Conservation (phyloP, 2,329 filamentous ascomycete species). For the Lasiodiplodia hormozganensis region DNA sequence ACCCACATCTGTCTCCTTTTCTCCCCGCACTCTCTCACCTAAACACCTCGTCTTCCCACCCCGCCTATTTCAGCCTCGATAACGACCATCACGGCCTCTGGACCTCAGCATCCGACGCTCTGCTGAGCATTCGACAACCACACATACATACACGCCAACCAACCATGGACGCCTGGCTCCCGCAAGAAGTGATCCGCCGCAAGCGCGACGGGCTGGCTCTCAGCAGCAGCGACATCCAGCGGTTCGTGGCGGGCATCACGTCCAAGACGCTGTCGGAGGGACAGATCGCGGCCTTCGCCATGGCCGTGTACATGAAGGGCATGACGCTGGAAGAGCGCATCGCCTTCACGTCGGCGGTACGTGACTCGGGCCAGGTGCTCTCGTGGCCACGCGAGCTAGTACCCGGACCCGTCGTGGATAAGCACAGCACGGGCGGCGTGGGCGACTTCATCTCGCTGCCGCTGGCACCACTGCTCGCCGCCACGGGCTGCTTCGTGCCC, state of each 20-base stretch:
- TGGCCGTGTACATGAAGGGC: conserved; percentile 27
- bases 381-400: conserved; percentile 8
- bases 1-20: not conserved
- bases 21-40: not conserved
- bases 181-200: conserved; percentile 29
- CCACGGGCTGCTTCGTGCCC: conserved; percentile 28
- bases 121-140: not conserved
- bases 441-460: conserved; percentile 28
- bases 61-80: not conserved
- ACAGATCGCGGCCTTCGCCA: conserved; percentile 29
- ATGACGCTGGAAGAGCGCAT: conserved; percentile 29
- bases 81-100: not conserved
- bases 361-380: conserved; percentile 25
- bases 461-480: conserved; percentile 27
- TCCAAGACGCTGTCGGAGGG: conserved; percentile 21
- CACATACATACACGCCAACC: not conserved
- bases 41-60: not conserved
- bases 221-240: conserved; percentile 26
- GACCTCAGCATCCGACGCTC: not conserved
- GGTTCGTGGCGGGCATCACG: conserved; percentile 26
- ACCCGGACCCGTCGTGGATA: conserved; percentile 26
- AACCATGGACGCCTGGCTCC: conserved; percentile 29
- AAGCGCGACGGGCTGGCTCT: conserved; percentile 29
- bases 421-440: conserved; percentile 29
- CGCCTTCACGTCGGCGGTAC: conserved; percentile 27